Conservation (phyloP, 2,329 filamentous ascomycete species). For the Calycina herbarum region DNA sequence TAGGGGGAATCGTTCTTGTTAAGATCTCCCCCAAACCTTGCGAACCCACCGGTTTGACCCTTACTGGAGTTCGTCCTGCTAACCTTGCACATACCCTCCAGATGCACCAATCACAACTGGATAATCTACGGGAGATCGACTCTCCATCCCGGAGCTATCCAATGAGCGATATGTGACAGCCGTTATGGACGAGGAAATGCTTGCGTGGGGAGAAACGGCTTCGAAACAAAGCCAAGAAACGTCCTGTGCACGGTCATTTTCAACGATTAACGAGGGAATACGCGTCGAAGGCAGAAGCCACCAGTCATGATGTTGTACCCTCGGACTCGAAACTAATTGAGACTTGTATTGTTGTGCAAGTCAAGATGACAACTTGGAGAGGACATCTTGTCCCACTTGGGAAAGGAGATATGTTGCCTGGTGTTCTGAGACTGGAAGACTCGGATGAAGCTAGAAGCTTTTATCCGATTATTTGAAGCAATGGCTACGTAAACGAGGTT, state of each 20-base stretch:
- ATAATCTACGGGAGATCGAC: background rate
- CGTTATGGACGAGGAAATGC: background rate
- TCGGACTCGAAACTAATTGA: no score
- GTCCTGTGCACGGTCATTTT: background rate
- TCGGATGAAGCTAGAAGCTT: background rate
- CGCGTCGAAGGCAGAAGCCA: no score
- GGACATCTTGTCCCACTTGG: background rate
- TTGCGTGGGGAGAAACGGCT: constrained; percentile 10
- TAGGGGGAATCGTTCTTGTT: background rate
- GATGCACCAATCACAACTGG: background rate
- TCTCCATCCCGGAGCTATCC: background rate
- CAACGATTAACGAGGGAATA: no score
- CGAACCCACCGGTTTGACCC: constrained; percentile 1
- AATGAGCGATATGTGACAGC: background rate
- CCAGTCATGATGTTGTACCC: no score
- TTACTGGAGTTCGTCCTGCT: constrained; percentile 2
- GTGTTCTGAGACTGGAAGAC: background rate
- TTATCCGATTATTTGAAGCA: background rate
- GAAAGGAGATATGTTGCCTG: background rate
- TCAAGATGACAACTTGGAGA: background rate
- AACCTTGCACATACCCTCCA: background rate
- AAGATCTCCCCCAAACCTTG: background rate
- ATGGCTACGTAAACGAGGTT: background rate
- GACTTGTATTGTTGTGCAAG: background rate
- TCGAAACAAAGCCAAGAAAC: constrained; percentile 15